Conservation (phyloP, 169 alveolate species). For the Blepharisma undulans region DNA sequence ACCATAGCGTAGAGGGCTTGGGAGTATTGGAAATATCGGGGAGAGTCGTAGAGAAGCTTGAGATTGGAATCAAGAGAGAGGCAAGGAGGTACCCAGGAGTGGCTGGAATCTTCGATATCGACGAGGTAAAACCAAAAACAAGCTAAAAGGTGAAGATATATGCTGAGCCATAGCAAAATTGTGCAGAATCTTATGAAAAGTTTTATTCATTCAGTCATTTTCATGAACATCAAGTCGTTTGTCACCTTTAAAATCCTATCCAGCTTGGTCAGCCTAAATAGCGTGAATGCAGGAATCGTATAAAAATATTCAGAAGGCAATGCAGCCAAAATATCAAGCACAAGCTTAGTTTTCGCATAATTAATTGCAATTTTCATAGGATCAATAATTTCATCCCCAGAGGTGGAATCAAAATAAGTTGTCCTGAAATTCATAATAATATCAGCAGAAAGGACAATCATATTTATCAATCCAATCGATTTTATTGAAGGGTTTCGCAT, state of each 20-base stretch:
- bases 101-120: background rate
- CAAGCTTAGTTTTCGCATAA: conserved; percentile 25
- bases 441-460: conserved; percentile 41
- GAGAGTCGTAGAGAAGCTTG: background rate
- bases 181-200: background rate
- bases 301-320: conserved; percentile 40
- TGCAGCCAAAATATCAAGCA: conserved; percentile 44
- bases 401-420: conserved; percentile 19
- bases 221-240: background rate
- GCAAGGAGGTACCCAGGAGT: no score
- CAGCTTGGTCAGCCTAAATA: background rate
- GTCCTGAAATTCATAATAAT: conserved; percentile 48
- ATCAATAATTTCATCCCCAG: conserved; percentile 33
- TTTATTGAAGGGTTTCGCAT: background rate
- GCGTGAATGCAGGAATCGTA: background rate
- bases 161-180: background rate
- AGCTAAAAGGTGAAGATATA: conserved; percentile 22
- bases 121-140: conserved; percentile 27
- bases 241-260: background rate
- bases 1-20: background rate
- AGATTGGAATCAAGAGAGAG: background rate
- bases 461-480: background rate
- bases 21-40: background rate
- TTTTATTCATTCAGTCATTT: background rate
- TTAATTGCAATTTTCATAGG: conserved; percentile 13